phyloP scores from a whole-genome alignment of 1,284 basidiomycete species.

The Puccinia coronata region DNA sequence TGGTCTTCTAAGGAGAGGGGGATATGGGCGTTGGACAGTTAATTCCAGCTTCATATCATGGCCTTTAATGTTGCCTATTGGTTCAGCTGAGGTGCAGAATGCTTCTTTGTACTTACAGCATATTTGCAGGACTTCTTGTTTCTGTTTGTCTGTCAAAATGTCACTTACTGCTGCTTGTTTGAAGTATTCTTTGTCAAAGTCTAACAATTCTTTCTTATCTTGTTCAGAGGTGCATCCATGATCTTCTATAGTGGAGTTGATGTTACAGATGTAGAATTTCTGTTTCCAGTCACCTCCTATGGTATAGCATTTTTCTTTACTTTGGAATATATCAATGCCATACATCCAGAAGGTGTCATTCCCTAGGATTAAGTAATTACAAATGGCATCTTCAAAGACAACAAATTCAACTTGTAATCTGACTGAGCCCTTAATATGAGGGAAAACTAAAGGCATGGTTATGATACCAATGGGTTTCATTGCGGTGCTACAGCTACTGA shows the following conservation, averaged over 20 bases:
- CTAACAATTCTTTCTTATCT: no score
- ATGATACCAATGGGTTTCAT: neutral
- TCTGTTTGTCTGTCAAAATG: no score
- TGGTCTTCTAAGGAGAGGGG: neutral
- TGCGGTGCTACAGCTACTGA: neutral
- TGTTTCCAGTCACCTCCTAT: neutral
- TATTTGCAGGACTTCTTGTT: no score
- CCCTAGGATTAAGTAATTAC: conserved; percentile 8
- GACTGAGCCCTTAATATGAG: neutral
- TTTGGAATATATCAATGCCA: conserved; percentile 1
- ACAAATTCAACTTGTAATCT: conserved; percentile 3
- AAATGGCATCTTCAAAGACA: neutral
- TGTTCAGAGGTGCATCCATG: no score
- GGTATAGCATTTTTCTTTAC: neutral
- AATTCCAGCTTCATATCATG: neutral
- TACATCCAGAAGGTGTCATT: no score
- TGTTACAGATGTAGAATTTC: conserved; percentile 8
- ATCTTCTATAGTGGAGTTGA: neutral
- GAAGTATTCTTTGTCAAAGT: no score
- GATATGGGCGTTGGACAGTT: neutral
- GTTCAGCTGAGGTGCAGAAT: neutral
- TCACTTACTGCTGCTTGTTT: no score
- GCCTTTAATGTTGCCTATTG: neutral
- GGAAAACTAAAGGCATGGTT: neutral
- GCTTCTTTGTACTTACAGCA: neutral